A percentile compares a stretch with the other conserved stretches of the same genome.
Conservation (phyloP, 1,284 basidiomycete species). For the Porphyrellus sp. region DNA sequence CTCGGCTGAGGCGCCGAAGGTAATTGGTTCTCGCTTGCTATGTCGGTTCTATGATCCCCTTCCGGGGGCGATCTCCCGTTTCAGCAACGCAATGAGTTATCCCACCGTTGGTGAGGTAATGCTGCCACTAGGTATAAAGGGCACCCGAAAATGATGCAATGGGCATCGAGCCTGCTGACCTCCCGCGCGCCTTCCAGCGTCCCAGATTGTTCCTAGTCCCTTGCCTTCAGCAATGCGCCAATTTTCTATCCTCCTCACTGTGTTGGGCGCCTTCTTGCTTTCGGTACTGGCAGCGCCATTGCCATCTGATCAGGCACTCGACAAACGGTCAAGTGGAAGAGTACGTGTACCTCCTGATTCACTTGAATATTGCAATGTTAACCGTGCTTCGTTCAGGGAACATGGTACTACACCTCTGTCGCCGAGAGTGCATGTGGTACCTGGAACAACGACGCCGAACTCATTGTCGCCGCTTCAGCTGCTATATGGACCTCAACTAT, state of each 20-base stretch:
- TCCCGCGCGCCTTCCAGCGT: slow-evolving; percentile 3
- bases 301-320: slow-evolving; percentile 35
- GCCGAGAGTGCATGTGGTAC: slow-evolving; percentile 48
- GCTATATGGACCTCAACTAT: slow-evolving; percentile 41
- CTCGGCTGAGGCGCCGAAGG: slow-evolving; percentile 22
- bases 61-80: slow-evolving; percentile 30
- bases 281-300: slow-evolving; percentile 48
- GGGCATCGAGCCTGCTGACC: neutral
- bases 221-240: slow-evolving; percentile 37
- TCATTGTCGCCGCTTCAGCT: slow-evolving; percentile 49
- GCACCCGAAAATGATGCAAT: slow-evolving; percentile 9
- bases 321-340: slow-evolving; percentile 48
- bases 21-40: slow-evolving; percentile 20
- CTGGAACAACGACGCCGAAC: slow-evolving; percentile 36
- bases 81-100: slow-evolving; percentile 22
- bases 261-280: slow-evolving; percentile 44
- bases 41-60: slow-evolving; percentile 29
- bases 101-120: slow-evolving; percentile 34
- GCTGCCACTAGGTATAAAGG: slow-evolving; percentile 27
- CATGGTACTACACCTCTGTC: slow-evolving; percentile 40
- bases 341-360: slow-evolving; percentile 35
- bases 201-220: neutral
- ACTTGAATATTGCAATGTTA: neutral
- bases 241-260: slow-evolving; percentile 41
- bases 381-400: slow-evolving; percentile 33